phyloP scores from a whole-genome alignment of 331 rosid genomes.

The Arachis monticola region DNA sequence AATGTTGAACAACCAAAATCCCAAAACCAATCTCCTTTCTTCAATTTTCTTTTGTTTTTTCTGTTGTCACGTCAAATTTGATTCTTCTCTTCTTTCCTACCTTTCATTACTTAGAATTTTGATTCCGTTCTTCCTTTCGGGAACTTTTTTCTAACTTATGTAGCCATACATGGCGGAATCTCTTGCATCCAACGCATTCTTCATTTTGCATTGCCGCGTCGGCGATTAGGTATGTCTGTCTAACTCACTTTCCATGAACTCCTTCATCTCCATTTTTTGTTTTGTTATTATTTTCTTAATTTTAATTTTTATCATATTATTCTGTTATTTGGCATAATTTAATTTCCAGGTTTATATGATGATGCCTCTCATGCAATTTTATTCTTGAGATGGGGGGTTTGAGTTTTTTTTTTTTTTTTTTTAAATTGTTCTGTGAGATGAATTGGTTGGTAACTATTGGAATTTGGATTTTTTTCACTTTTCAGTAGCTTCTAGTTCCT shows the following conservation, averaged over 20 bases:
- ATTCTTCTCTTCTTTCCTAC: background rate
- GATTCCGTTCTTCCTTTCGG: slow-evolving; percentile 14
- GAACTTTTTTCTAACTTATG: slow-evolving; percentile 1
- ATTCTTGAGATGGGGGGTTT: background rate
- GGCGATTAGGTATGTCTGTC: slow-evolving; percentile 31
- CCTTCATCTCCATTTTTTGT: background rate
- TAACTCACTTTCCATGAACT: slow-evolving; percentile 9
- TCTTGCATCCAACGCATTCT: slow-evolving; percentile 18
- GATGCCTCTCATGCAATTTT: slow-evolving; percentile 5
- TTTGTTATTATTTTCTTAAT: background rate
- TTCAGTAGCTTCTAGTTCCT: slow-evolving; percentile 17
- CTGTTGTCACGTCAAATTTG: background rate
- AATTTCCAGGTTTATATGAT: background rate
- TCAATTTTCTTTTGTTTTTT: background rate
- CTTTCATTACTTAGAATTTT: background rate
- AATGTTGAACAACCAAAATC: background rate
- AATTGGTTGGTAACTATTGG: slow-evolving; percentile 16
- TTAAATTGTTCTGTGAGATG: slow-evolving; percentile 7
- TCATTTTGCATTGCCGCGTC: slow-evolving; percentile 18
- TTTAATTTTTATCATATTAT: slow-evolving; percentile 24
- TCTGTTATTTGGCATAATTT: slow-evolving; percentile 1
- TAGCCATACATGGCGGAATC: background rate
- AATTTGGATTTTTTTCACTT: slow-evolving; percentile 33
- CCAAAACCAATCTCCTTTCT: background rate
- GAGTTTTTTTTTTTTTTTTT: background rate